A percentile compares a stretch with the other conserved stretches of the same genome.
These are phyloP conservation scores for Hysterangium stoloniferum DNA, from an alignment of 768 basidiomycete genomes.

Conservation along the genomic window DNA sequence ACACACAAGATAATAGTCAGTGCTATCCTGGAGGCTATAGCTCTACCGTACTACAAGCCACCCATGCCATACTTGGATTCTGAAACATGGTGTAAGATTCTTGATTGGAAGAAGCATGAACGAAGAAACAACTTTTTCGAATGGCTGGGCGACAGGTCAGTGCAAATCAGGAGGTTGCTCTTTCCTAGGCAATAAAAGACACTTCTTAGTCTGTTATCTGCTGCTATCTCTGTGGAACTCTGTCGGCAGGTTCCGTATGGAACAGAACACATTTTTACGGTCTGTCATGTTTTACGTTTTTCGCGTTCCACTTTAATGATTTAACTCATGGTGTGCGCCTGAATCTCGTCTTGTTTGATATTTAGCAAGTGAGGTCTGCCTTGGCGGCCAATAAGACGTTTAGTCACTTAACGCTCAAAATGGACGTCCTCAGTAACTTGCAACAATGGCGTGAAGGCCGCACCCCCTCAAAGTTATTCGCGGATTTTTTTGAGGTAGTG, in stretches of 20 bases:
- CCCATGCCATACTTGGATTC: not conserved
- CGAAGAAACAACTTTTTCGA: not conserved
- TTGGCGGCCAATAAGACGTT: not conserved
- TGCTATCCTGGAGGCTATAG: not conserved
- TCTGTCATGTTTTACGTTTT: not conserved
- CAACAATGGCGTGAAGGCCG: not conserved
- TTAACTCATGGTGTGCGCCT: too few species aligned
- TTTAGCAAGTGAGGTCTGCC: not conserved
- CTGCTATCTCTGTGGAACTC: not conserved
- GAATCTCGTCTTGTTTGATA: not conserved
- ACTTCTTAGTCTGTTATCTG: not conserved
- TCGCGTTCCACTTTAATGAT: too few species aligned
- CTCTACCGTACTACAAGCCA: not conserved
- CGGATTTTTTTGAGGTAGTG: constrained; percentile 2
- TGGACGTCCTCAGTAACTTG: not conserved
- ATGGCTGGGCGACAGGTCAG: constrained; percentile 2
- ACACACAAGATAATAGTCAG: too few species aligned
- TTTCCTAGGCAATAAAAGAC: too few species aligned
- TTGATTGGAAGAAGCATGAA: not conserved
- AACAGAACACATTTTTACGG: not conserved
- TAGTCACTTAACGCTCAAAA: not conserved
- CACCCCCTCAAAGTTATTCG: not conserved
- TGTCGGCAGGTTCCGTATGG: not conserved
- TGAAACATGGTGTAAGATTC: not conserved
- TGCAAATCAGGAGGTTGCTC: too few species aligned